A percentile compares a stretch with the other conserved stretches of the same genome.
Conservation (phyloP, 192 early-diverging fungal species). For the Coemansia sp. region DNA sequence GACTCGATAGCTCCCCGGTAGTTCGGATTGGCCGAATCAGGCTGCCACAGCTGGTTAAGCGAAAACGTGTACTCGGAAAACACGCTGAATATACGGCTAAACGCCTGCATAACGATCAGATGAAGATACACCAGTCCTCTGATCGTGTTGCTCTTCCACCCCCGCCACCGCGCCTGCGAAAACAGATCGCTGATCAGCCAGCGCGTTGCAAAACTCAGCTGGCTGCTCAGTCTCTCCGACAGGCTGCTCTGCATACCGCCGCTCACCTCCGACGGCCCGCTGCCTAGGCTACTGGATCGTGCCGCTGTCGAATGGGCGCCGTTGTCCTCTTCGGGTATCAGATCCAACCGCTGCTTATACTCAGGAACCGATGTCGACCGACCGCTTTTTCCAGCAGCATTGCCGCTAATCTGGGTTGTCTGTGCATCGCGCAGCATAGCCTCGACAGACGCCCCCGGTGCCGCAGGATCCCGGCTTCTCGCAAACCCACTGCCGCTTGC, state of each 20-base stretch:
- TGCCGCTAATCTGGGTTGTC: constrained; percentile 20
- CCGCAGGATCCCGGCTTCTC: constrained; percentile 2
- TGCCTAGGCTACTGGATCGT: neutral
- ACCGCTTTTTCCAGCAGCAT: neutral
- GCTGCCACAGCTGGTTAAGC: constrained; percentile 49
- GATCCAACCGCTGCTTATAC: neutral
- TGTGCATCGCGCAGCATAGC: constrained; percentile 51
- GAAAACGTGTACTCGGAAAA: constrained; percentile 55
- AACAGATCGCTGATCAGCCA: constrained; percentile 53
- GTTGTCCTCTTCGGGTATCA: neutral
- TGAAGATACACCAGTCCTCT: constrained; percentile 46
- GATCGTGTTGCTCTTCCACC: constrained; percentile 49
- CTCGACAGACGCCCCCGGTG: constrained; percentile 30
- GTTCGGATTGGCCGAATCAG: constrained; percentile 23
- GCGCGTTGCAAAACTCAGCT: constrained; percentile 48
- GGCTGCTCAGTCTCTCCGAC: constrained; percentile 38
- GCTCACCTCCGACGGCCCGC: neutral
- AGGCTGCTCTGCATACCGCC: neutral
- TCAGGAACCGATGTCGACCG: neutral
- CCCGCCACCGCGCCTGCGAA: constrained; percentile 48
- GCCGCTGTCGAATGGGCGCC: neutral
- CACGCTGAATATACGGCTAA: constrained; percentile 40
- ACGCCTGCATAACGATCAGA: constrained; percentile 46
- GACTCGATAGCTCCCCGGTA: constrained; percentile 48
- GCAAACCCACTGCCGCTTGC: neutral